Evolutionary conservation across 2,329 filamentous ascomycete genomes (phyloP).

Genomic region (Trichophaea hybrida): DNA sequence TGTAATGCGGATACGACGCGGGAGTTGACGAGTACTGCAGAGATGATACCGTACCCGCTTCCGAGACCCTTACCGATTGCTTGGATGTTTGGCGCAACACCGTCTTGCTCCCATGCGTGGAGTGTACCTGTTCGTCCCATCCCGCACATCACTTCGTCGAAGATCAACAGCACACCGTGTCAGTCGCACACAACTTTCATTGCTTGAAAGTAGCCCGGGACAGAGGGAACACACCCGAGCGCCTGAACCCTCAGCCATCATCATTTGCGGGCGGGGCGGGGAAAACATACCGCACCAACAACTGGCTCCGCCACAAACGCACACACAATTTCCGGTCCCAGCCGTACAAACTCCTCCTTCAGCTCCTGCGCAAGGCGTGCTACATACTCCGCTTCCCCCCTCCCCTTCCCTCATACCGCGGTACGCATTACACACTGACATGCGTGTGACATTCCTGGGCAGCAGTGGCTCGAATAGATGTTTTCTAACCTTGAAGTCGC

Average conservation of each 20-base stretch:
- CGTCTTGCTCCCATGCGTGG: slow-evolving; percentile 49
- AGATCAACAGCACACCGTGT: slow-evolving; percentile 58
- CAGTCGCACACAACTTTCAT: slow-evolving; percentile 54
- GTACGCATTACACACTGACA: slow-evolving; percentile 55
- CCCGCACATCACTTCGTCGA: slow-evolving; percentile 66
- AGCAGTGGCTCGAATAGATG: slow-evolving; percentile 48
- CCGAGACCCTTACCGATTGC: slow-evolving; percentile 53
- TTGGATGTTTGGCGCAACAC: slow-evolving; percentile 48
- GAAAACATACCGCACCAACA: slow-evolving; percentile 47
- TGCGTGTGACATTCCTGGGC: slow-evolving; percentile 40
- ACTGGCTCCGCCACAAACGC: slow-evolving; percentile 62
- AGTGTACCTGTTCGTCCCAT: slow-evolving; percentile 45
- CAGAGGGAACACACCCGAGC: slow-evolving; percentile 52
- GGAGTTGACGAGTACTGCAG: slow-evolving; percentile 43
- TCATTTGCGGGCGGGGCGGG: background rate
- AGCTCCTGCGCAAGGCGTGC: slow-evolving; percentile 47
- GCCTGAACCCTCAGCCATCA: slow-evolving; percentile 34
- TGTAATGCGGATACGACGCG: slow-evolving; percentile 38
- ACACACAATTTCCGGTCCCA: slow-evolving; percentile 52
- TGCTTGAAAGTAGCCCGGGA: slow-evolving; percentile 53
- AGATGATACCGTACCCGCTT: slow-evolving; percentile 48
- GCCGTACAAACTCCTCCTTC: slow-evolving; percentile 48
- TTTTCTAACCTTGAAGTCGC: slow-evolving; percentile 48
- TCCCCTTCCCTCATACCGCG: slow-evolving; percentile 41
- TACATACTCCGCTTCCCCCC: slow-evolving; percentile 44